Conservation (phyloP, 306 rosid genomes). For the Lotus japonicus region DNA sequence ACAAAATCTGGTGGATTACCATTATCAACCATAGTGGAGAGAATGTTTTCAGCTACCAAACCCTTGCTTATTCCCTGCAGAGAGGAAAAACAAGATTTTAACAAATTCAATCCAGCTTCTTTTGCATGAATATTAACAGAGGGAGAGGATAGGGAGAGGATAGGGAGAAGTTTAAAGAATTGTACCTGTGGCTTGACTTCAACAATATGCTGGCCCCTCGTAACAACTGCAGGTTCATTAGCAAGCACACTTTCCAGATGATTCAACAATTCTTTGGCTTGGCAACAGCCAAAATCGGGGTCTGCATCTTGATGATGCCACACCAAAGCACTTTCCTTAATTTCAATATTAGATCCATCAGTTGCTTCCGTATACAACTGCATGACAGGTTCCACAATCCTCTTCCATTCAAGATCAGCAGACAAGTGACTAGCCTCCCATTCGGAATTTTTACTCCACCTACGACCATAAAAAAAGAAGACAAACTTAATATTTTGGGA, state of each 20-base stretch:
- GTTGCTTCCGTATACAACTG: constrained; percentile 58
- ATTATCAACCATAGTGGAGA: constrained; percentile 38
- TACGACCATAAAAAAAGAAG: constrained; percentile 15
- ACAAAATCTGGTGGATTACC: constrained; percentile 61
- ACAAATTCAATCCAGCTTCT: background rate
- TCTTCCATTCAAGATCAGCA: constrained; percentile 67
- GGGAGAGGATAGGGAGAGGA: too few relatives aligned
- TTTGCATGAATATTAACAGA: background rate
- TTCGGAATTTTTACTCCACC: constrained; percentile 49
- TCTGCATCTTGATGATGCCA: constrained; percentile 90
- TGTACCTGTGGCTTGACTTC: constrained; percentile 80
- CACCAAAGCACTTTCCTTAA: constrained; percentile 67
- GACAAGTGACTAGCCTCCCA: constrained; percentile 59
- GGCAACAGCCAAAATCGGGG: constrained; percentile 76
- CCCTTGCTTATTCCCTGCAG: constrained; percentile 80
- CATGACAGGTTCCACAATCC: constrained; percentile 69
- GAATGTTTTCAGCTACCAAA: constrained; percentile 48
- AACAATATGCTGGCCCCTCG: constrained; percentile 63
- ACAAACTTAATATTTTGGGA: too few relatives aligned
- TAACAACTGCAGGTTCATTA: constrained; percentile 63
- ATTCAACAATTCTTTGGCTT: constrained; percentile 64
- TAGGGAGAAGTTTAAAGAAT: background rate
- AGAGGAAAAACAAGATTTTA: background rate
- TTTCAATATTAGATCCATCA: constrained; percentile 70
- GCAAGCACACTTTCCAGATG: constrained; percentile 64